Percentiles rank a stretch among this genome's conserved stretches.
Evolutionary conservation across 345 rosid species (phyloP).

Genomic region (Aquilaria malaccensis): DNA sequence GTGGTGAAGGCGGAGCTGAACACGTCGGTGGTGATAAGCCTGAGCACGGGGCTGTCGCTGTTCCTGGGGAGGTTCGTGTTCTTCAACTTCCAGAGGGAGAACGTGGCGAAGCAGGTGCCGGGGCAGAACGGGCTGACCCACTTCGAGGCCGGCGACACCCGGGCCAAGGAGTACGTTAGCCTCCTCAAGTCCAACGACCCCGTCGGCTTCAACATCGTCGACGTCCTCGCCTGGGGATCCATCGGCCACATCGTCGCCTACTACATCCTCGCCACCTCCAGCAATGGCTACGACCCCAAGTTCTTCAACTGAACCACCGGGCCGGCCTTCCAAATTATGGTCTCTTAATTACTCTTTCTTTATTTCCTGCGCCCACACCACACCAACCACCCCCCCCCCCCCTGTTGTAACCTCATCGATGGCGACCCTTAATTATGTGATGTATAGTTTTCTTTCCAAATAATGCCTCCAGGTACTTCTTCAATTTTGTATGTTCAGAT

Average conservation of each 20-base stretch:
- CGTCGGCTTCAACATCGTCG: slow-evolving; percentile 90
- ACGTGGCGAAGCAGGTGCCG: slow-evolving; percentile 93
- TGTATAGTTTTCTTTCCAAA: too few species aligned
- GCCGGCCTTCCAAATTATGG: slow-evolving; percentile 13
- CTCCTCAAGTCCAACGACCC: slow-evolving; percentile 96
- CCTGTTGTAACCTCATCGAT: too few species aligned
- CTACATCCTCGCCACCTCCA: slow-evolving; percentile 90
- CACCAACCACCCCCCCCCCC: too few species aligned
- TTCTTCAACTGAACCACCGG: slow-evolving; percentile 42
- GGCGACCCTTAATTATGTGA: too few species aligned
- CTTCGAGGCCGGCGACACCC: slow-evolving; percentile 86
- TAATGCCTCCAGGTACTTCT: too few species aligned
- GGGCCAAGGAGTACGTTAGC: slow-evolving; percentile 91
- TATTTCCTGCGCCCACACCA: neutral
- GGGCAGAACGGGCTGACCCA: slow-evolving; percentile 94
- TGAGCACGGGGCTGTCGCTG: slow-evolving; percentile 93
- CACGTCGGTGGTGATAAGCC: slow-evolving; percentile 75
- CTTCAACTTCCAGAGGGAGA: slow-evolving; percentile 99
- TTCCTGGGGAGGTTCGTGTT: slow-evolving; percentile 94
- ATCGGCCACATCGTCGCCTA: slow-evolving; percentile 97
- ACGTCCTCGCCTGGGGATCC: slow-evolving; percentile 98
- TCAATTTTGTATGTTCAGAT: too few species aligned
- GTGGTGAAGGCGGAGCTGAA: slow-evolving; percentile 62
- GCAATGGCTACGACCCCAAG: slow-evolving; percentile 89
- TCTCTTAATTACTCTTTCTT: neutral